Evolutionary conservation across 1,284 basidiomycete species (phyloP).

Genomic region (Dichomitus squalens): DNA sequence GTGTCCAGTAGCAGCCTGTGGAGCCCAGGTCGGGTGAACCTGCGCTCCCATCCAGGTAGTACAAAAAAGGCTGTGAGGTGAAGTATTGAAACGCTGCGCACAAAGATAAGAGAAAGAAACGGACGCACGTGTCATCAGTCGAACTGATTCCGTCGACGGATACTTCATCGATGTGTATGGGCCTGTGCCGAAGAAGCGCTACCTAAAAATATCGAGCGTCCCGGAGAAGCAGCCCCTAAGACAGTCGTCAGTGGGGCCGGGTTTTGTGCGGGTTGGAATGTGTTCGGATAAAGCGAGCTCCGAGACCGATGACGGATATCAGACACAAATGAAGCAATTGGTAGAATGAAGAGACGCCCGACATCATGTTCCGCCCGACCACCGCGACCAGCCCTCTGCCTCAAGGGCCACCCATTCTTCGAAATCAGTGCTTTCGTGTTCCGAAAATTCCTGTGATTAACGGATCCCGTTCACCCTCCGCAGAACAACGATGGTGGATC

Average conservation of each 20-base stretch:
- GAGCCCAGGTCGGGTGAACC: constrained; percentile 15
- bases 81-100: neutral
- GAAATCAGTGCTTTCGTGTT: constrained; percentile 37
- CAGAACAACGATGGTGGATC: too few species aligned
- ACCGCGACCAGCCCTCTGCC: constrained; percentile 40
- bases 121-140: constrained; percentile 31
- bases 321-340: neutral
- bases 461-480: too few species aligned
- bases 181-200: constrained; percentile 37
- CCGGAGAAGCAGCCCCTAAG: constrained; percentile 29
- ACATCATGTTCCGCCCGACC: constrained; percentile 47
- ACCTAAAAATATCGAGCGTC: constrained; percentile 31
- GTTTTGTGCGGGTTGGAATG: constrained; percentile 32
- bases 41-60: constrained; percentile 26
- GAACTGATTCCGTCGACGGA: constrained; percentile 34
- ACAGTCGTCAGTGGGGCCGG: constrained; percentile 35
- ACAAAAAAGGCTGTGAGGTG: constrained; percentile 2
- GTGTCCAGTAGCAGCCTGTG: constrained; percentile 31
- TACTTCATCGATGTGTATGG: constrained; percentile 27
- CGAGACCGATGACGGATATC: too few species aligned
- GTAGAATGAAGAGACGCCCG: constrained; percentile 30
- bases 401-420: constrained; percentile 41
- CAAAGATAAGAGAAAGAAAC: neutral
- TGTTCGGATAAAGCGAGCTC: too few species aligned
- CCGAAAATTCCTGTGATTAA: too few species aligned